Evolutionary conservation across 192 early-diverging fungal genomes (phyloP), one percentile per base, ranked within the genome.

Genomic region (Podila epigama): DNA sequence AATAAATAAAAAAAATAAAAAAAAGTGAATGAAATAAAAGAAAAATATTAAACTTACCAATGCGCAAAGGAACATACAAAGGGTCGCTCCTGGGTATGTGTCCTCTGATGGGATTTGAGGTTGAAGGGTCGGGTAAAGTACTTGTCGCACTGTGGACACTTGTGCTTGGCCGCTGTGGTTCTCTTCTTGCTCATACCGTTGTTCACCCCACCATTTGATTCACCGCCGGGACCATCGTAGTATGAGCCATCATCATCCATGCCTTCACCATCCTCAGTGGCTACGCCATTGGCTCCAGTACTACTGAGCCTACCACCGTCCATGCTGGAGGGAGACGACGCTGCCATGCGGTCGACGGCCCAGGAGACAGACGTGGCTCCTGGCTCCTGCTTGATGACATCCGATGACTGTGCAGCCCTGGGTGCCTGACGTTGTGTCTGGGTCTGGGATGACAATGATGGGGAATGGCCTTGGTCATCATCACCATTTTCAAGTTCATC

Each of bases 71-170:
- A 83, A 72, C 91, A 92, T 20, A 82, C 80, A 80, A 86, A 95
- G 0, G 92, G 91, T 15, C 92, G 84, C 59, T 91, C 90, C 39
- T 88, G 85, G 0, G 90, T 90, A 81, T 97, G 96, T 15, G 91
- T 92, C 35, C 88, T 79, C 55, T 90, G 84, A 63, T 98, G 95
- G 29, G 89, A 90, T 68, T 92, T 92, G 20, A 98, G 81, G 82
- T 97, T 98, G 69, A 94, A 98, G 27, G 87, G 86, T 34, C 95
- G 85, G 8, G 92, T 92, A 80, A 98, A 98, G 15, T 85, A 83
- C 72, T 93, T 95, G 71, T 86, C 82, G 79, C 96, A 98, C 27
- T 87, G 86, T 1, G 92, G 92, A 60, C 88, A 89, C 44, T 77
- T 77, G 56, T 77, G 73, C 55, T 67, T 77, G 16, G 73, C 73